Conservation (phyloP, 1,284 basidiomycete species). For the Volvariella volvacea region DNA sequence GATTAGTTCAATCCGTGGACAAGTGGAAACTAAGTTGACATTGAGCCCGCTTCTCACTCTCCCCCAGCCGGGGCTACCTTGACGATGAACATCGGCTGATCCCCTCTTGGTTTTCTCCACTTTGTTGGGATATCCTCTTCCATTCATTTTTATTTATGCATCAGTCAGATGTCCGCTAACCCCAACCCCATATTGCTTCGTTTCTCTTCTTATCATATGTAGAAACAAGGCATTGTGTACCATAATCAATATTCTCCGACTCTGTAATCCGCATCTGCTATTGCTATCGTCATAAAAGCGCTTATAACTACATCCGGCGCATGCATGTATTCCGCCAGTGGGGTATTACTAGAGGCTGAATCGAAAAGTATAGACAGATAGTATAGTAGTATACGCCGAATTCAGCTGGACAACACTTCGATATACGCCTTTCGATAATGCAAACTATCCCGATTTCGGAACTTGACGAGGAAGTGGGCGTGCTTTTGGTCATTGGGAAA, state of each 20-base stretch:
- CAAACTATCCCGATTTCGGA: conserved; percentile 39
- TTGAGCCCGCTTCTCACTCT: no score
- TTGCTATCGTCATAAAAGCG: no score
- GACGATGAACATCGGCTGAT: no score
- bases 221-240: conserved; percentile 5
- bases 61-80: no score
- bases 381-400: no score
- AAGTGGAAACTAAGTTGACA: conserved; percentile 59
- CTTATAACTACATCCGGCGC: no score
- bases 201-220: conserved; percentile 11
- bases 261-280: no score
- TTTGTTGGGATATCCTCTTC: conserved; percentile 1
- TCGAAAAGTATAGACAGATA: no score
- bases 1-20: conserved; percentile 60
- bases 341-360: no score
- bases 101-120: conserved; percentile 3
- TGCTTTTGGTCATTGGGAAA: conserved; percentile 3
- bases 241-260: no score
- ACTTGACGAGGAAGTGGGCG: conserved; percentile 32
- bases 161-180: background rate
- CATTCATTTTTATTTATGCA: conserved; percentile 3
- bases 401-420: conserved; percentile 21
- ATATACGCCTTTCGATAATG: conserved; percentile 36
- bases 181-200: conserved; percentile 3
- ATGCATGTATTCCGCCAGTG: no score